These are phyloP conservation scores for Incumbomyces lentus DNA, from an alignment of 2,329 filamentous ascomycete species.

Conservation along the genomic window DNA sequence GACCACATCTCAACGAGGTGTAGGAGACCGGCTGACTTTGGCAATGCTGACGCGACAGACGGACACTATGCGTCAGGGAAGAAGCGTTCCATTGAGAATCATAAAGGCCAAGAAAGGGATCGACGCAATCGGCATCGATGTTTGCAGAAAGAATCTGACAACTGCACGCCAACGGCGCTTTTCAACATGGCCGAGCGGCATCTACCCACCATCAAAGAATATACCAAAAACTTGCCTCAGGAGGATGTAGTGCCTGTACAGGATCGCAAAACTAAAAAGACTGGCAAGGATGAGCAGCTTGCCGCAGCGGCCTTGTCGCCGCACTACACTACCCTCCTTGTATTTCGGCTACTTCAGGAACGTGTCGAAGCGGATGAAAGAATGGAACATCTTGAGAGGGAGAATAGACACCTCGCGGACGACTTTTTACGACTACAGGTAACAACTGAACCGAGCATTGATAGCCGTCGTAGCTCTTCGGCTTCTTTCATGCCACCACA, in stretches of 20 bases:
- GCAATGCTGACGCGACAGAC: background rate
- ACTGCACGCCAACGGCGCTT: constrained; percentile 5
- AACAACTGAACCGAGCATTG: background rate
- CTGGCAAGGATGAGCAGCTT: constrained; percentile 17
- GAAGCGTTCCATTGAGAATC: constrained; percentile 3
- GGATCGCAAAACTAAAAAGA: constrained; percentile 11
- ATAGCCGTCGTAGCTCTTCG: background rate
- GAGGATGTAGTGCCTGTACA: constrained; percentile 7
- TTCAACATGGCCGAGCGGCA: background rate
- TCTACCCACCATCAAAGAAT: constrained; percentile 1
- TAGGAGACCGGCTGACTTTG: background rate
- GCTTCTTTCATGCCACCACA: background rate
- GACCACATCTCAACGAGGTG: background rate
- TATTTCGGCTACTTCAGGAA: constrained; percentile 12
- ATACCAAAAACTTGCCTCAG: background rate
- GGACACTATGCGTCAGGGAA: background rate
- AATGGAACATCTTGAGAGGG: background rate
- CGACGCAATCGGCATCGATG: constrained; percentile 13
- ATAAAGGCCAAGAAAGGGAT: constrained; percentile 9
- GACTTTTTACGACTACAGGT: background rate
- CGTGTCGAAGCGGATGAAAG: constrained; percentile 5
- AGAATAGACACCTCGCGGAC: background rate
- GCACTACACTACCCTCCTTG: constrained; percentile 10
- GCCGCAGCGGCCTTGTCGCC: constrained; percentile 12
- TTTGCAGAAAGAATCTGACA: constrained; percentile 10